These are phyloP conservation scores for Prunus persica DNA, from an alignment of 306 rosid genomes.

Conservation along the genomic window DNA sequence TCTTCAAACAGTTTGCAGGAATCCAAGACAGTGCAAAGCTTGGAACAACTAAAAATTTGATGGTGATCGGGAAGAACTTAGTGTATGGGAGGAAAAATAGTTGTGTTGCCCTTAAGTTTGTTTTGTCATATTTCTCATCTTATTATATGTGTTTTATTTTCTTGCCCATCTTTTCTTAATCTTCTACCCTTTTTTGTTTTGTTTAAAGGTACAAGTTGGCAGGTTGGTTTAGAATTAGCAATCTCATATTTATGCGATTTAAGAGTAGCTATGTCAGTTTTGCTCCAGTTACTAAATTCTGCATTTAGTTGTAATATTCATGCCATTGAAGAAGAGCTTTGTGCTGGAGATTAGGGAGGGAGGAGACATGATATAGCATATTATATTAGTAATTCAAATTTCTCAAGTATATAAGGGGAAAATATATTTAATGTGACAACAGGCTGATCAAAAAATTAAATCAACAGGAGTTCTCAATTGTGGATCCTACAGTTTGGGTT, in stretches of 20 bases:
- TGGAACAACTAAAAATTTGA: constrained; percentile 75
- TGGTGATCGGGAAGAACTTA: constrained; percentile 24
- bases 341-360: too few relatives aligned
- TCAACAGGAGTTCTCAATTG: too few relatives aligned
- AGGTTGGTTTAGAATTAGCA: constrained; percentile 62
- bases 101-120: constrained; percentile 45
- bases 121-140: constrained; percentile 41
- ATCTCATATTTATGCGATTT: constrained; percentile 45
- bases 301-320: background rate
- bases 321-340: too few relatives aligned
- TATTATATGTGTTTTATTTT: constrained; percentile 48
- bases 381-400: too few relatives aligned
- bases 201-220: constrained; percentile 51
- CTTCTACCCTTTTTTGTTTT: constrained; percentile 42
- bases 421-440: too few relatives aligned
- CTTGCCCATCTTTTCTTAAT: constrained; percentile 27
- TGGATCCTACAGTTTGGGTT: too few relatives aligned
- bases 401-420: too few relatives aligned
- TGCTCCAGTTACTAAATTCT: constrained; percentile 19
- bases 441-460: too few relatives aligned
- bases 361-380: too few relatives aligned
- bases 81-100: constrained; percentile 43
- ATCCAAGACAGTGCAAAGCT: constrained; percentile 44
- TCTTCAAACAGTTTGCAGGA: constrained; percentile 33
- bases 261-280: constrained; percentile 37